Evolutionary conservation across 768 basidiomycete species (phyloP).

Genomic region (Rhodotorula diobovata): DNA sequence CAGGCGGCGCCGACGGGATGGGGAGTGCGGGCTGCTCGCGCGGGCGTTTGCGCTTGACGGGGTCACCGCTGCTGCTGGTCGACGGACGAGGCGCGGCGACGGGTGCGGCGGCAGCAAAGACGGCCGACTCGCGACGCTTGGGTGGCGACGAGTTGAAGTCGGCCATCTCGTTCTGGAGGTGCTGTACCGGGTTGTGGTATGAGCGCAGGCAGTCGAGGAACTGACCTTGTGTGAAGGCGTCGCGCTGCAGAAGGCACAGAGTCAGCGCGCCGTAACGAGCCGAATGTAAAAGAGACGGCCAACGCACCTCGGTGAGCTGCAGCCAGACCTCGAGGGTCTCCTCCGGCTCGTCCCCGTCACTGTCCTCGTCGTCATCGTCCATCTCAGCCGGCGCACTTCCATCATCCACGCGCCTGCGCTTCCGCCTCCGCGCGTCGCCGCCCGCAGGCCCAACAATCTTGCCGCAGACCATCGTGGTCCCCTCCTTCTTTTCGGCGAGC

Average conservation of each 20-base stretch:
- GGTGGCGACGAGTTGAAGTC: constrained; percentile 25
- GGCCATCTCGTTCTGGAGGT: constrained; percentile 23
- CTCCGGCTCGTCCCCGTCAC: constrained; percentile 25
- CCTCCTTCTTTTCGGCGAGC: constrained; percentile 38
- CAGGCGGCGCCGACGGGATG: neutral
- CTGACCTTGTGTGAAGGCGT: constrained; percentile 34
- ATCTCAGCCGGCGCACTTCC: constrained; percentile 3
- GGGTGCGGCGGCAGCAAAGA: neutral
- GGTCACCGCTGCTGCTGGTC: constrained; percentile 12
- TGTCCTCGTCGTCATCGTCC: constrained; percentile 17
- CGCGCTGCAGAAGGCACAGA: constrained; percentile 22
- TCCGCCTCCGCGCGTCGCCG: constrained; percentile 3
- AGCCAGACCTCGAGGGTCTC: constrained; percentile 39
- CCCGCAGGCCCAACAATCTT: constrained; percentile 1
- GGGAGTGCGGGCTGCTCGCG: constrained; percentile 16
- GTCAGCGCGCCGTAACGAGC: neutral
- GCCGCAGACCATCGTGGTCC: constrained; percentile 33
- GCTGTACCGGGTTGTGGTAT: constrained; percentile 29
- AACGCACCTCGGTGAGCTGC: constrained; percentile 35
- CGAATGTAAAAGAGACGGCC: neutral
- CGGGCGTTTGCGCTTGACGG: constrained; percentile 30
- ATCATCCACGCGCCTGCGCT: constrained; percentile 21
- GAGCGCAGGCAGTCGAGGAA: constrained; percentile 37
- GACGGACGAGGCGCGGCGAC: neutral
- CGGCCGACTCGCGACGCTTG: constrained; percentile 4